Conservation (phyloP, 1,284 basidiomycete genomes). For the Ceratobasidium sp. region DNA sequence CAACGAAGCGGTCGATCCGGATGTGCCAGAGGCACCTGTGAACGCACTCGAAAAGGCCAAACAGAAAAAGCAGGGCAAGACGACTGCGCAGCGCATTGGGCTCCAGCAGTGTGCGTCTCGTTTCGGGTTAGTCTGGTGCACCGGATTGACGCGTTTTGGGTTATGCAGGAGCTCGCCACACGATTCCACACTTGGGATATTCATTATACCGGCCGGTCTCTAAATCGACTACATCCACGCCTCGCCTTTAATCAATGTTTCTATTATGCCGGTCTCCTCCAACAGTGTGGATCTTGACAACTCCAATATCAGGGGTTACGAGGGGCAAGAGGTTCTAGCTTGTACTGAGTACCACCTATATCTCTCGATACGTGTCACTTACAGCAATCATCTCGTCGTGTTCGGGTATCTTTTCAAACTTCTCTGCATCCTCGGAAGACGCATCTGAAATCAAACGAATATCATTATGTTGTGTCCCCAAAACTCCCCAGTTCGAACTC, state of each 20-base stretch:
- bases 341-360: not conserved
- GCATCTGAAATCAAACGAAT: conserved; percentile 1
- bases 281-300: conserved; percentile 16
- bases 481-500: not conserved
- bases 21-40: not conserved
- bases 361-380: not conserved
- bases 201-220: not conserved
- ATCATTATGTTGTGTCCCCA: not conserved
- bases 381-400: conserved; percentile 32
- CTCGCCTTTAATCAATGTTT: not conserved
- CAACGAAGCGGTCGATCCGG: not conserved
- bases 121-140: not conserved
- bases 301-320: conserved; percentile 17
- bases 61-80: conserved; percentile 24
- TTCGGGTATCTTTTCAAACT: conserved; percentile 26
- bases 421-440: conserved; percentile 12
- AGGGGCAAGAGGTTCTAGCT: conserved; percentile 19
- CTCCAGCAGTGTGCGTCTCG: not conserved
- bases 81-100: conserved; percentile 19
- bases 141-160: not conserved
- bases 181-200: not conserved
- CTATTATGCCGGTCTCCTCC: conserved; percentile 5
- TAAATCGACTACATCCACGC: not conserved
- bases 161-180: not conserved
- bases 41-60: conserved; percentile 33